Conservation (phyloP, 2,329 filamentous ascomycete genomes). For the Colletotrichum salicis region DNA sequence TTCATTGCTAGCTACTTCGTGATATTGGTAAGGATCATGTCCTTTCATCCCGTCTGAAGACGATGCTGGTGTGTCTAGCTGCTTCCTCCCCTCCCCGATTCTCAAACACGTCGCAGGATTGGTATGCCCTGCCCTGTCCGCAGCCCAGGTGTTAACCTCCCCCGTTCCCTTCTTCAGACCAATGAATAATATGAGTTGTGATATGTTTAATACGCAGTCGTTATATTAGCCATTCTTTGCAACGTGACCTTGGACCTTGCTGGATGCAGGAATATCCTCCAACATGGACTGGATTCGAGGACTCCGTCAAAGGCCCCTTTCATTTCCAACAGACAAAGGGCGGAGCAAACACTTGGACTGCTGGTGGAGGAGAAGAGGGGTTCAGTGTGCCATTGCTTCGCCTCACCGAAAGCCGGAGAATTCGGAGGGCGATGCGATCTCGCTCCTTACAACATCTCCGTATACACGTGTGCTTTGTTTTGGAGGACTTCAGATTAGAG, state of each 20-base stretch:
- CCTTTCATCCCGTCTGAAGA: slow-evolving; percentile 16
- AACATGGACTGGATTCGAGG: background rate
- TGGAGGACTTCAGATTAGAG: background rate
- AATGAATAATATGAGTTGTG: background rate
- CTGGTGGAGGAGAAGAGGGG: no score
- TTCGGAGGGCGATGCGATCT: slow-evolving; percentile 7
- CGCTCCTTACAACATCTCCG: background rate
- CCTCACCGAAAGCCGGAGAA: background rate
- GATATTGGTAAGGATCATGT: background rate
- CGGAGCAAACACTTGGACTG: background rate
- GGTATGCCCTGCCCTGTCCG: background rate
- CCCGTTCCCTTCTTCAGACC: background rate
- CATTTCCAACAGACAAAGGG: background rate
- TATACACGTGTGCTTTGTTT: background rate
- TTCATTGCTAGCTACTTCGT: background rate
- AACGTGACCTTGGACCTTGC: background rate
- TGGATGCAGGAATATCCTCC: no score
- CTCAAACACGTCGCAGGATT: slow-evolving; percentile 31
- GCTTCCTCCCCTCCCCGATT: background rate
- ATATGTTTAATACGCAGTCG: background rate
- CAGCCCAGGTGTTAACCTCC: no score
- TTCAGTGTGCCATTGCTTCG: background rate
- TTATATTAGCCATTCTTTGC: background rate
- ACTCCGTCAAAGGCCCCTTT: background rate
- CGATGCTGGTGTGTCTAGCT: background rate